Evolutionary conservation across 2,329 filamentous ascomycete genomes (phyloP), one percentile per base, ranked within the genome.

Genomic region (Aspergillus sp.): DNA sequence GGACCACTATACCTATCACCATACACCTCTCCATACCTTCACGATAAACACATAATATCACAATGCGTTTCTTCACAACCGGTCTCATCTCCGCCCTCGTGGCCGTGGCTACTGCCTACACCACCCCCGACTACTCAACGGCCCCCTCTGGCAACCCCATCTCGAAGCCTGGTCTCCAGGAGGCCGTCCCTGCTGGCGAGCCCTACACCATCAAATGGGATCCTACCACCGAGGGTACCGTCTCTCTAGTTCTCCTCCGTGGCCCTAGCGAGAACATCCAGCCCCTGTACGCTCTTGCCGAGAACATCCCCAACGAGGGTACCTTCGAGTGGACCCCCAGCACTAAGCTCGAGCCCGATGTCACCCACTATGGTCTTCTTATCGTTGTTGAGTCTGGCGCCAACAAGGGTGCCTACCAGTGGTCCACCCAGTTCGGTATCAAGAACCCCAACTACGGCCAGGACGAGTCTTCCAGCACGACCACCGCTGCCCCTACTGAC

Each of bases 371-470:
- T 74, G 85, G 85, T 60, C 76, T 88, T 68, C 79, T 86, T 70
- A 73, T 88, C 66, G 83, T 87, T 64, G 83, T 82, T 63, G 82
- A 86, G 67, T 17, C 51, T 19, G 76, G 77, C 50, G 83, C 78
- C 61, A 83, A 84, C 69, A 73, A 82, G 68, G 51, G 51, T n/a
- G 42, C 51, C 33, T 87, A 84, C 80, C 85, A 87, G 70, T 85
- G 80, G 74, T 82, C 80, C 44, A 83, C 82, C 58, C 84, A 87
- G 72, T 87, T 87, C 76, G 85, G 85, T 66, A 79, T 88, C 75
- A 56, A 68, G 54, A 73, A 73, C 64, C 54, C 68, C 44, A 53
- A 59, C 33, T 58, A 60, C 42, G 44, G 42, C 33, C 17, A 58
- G 39, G 46, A 19, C 30, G 54, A 17, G 51, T 34, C 57, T 34